A percentile compares a stretch with the other conserved stretches of the same genome.
phyloP scores from a whole-genome alignment of 164 flowering plant genomes.

The Macadamia integrifolia region DNA sequence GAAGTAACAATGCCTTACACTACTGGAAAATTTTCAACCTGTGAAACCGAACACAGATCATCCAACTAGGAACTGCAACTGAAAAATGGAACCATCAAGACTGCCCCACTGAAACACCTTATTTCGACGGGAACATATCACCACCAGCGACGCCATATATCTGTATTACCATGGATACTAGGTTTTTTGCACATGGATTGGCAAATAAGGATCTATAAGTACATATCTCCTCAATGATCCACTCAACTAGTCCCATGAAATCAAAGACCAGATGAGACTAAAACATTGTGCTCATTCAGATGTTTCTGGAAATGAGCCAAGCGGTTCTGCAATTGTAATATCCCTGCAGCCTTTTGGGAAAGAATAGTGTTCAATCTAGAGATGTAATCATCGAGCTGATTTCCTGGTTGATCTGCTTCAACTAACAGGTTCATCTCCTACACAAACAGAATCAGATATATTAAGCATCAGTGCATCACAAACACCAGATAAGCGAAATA shows the following conservation, averaged over 20 bases:
- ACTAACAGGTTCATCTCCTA: slow-evolving; percentile 78
- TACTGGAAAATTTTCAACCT: slow-evolving; percentile 4
- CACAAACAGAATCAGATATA: slow-evolving; percentile 1
- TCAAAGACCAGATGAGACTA: slow-evolving; percentile 41
- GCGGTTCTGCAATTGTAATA: slow-evolving; percentile 54
- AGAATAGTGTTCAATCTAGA: slow-evolving; percentile 53
- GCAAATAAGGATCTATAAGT: neutral
- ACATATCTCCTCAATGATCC: neutral
- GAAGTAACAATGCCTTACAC: neutral
- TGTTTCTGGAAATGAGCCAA: slow-evolving; percentile 61
- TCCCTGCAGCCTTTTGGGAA: slow-evolving; percentile 73
- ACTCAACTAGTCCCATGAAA: neutral
- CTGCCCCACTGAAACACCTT: neutral
- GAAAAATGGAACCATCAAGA: neutral
- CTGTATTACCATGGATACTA: neutral
- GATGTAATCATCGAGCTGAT: slow-evolving; percentile 62
- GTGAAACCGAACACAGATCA: neutral
- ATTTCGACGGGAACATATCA: neutral
- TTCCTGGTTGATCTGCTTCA: slow-evolving; percentile 74
- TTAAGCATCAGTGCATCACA: neutral
- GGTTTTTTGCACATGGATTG: neutral
- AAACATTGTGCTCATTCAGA: slow-evolving; percentile 52
- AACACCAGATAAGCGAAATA: neutral
- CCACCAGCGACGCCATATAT: neutral
- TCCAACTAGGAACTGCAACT: neutral